Base-by-base conservation (phyloP, 1,284 basidiomycete genomes). In the Leccinum solheimii region DNA sequence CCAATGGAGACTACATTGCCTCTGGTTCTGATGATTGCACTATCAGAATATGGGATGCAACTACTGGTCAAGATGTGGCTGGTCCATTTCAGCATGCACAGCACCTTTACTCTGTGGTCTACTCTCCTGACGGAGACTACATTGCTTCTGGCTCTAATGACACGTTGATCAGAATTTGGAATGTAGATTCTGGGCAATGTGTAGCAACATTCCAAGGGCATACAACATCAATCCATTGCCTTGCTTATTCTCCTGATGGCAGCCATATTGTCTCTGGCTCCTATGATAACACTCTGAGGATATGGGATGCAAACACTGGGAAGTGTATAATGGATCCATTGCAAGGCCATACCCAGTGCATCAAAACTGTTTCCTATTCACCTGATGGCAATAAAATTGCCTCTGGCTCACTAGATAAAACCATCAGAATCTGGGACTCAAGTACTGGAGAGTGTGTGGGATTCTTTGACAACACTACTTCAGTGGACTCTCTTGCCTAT, bases 181-280 rank as follows among this genome's bases (percentile, higher is more conserved):
- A 54, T 67, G 36, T 43, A 51, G 5, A 32, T 1, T 63, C 65
- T 60, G 68, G 66, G 5, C 14, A 58, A 0, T 52, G 16, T 51
- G 5, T 64, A 3, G 19, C 6, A 27, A 57, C 50, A 27, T 34
- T 66, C 1, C 14, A 65, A 1, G 63, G 43, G 2, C 63, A 68
- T 2, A 45, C 4, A 13, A 0, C 3, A 2, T 0, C 0, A 3
- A 11, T 69, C 5, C 8, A 0, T 3, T 57, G 66, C 53, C 2
- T 64, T 30, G 43, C 5, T 49, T 68, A 57, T 54, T 70, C 69
- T 54, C 59, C 67, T 60, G 26, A 65, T 68, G 67, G 67, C 0
- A 26, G 19, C 0, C 1, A 27, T 5, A 59, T 70, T 57, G 59
- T 27, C 10, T 69, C 61, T 54, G 53, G 57, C 2, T 70, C 64